Percentiles rank a stretch among this genome's conserved stretches.
phyloP scores from a whole-genome alignment of 306 rosid genomes.

The Canavalia ensiformis region DNA sequence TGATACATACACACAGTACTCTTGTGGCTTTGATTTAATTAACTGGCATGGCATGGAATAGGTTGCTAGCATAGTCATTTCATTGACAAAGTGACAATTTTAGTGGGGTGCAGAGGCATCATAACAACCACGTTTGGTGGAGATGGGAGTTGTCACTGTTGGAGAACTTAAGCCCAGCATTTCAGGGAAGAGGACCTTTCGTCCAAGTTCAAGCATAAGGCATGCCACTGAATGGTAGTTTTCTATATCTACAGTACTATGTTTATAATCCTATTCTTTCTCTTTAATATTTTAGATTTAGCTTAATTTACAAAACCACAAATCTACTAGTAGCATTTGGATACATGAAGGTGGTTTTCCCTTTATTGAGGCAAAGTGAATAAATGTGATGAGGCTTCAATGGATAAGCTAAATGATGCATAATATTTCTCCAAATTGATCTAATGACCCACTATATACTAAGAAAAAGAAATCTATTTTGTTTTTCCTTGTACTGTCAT shows the following conservation, averaged over 20 bases:
- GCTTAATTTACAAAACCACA: neutral
- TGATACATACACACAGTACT: constrained; percentile 25
- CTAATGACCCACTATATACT: constrained; percentile 27
- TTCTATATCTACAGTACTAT: constrained; percentile 20
- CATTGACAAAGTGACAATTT: constrained; percentile 45
- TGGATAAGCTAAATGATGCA: constrained; percentile 16
- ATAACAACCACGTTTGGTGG: constrained; percentile 46
- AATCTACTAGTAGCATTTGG: neutral
- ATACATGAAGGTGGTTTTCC: constrained; percentile 8
- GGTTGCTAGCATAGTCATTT: constrained; percentile 31
- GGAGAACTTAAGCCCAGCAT: constrained; percentile 95
- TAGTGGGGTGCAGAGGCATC: constrained; percentile 48
- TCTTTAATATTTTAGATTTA: neutral
- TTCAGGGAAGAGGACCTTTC: constrained; percentile 88
- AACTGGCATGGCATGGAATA: constrained; percentile 28
- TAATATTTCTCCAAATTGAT: constrained; percentile 37
- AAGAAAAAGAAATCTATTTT: neutral
- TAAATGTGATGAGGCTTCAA: constrained; percentile 32
- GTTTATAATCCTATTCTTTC: neutral
- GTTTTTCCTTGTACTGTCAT: constrained; percentile 9
- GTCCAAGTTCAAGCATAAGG: constrained; percentile 88
- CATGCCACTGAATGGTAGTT: constrained; percentile 98
- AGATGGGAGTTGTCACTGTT: constrained; percentile 91
- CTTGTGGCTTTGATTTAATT: constrained; percentile 16
- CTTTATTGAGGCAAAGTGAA: neutral